Percentiles rank a stretch among this genome's conserved stretches.
phyloP scores from a whole-genome alignment of 2,329 filamentous ascomycete genomes.

The Phyllosticta citribraziliensis region DNA sequence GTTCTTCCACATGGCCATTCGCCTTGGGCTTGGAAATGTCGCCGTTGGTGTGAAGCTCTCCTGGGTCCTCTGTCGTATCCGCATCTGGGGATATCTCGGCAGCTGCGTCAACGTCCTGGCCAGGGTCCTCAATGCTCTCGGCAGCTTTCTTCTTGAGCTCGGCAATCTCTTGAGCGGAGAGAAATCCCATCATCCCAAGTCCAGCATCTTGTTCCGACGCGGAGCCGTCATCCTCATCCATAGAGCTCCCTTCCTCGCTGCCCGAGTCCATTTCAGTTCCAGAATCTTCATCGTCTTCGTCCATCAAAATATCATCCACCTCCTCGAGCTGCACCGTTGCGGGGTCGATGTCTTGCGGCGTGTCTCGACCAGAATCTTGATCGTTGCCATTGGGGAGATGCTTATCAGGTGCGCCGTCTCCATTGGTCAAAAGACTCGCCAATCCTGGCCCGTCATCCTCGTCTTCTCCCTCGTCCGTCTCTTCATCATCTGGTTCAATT shows the following conservation, averaged over 20 bases:
- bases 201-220: slow-evolving; percentile 28
- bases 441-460: slow-evolving; percentile 18
- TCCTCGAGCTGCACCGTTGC: slow-evolving; percentile 30
- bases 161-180: slow-evolving; percentile 5
- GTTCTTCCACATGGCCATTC: slow-evolving; percentile 2
- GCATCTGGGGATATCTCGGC: slow-evolving; percentile 20
- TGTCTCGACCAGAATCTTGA: neutral
- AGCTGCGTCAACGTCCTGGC: slow-evolving; percentile 21
- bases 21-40: neutral
- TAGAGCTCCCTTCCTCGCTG: slow-evolving; percentile 14
- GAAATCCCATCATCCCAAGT: slow-evolving; percentile 6
- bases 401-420: neutral
- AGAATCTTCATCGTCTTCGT: slow-evolving; percentile 9
- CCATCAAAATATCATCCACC: slow-evolving; percentile 31
- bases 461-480: slow-evolving; percentile 7
- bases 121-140: slow-evolving; percentile 12
- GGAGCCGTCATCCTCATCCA: slow-evolving; percentile 30
- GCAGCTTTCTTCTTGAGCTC: slow-evolving; percentile 8
- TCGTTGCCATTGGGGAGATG: neutral
- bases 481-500: slow-evolving; percentile 22
- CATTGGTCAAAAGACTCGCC: slow-evolving; percentile 6
- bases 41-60: neutral
- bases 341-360: slow-evolving; percentile 22
- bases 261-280: slow-evolving; percentile 7
- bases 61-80: neutral